These are phyloP conservation scores for Trypanosomatidae sp. DNA, from an alignment of 208 protist genomes.

Conservation along the genomic window DNA sequence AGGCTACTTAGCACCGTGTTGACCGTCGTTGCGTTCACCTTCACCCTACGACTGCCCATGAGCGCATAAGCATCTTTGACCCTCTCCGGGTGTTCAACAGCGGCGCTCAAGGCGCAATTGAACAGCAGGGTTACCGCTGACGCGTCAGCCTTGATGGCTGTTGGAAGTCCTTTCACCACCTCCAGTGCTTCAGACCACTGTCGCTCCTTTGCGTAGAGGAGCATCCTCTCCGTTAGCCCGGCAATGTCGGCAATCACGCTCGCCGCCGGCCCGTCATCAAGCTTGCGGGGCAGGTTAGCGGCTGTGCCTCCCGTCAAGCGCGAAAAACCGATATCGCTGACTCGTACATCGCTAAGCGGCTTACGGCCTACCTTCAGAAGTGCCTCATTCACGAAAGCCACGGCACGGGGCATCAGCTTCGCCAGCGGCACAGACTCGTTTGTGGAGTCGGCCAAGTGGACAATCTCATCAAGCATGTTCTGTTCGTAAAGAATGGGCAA, in stretches of 20 bases:
- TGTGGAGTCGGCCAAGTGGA: constrained; percentile 58
- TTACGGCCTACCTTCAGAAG: constrained; percentile 43
- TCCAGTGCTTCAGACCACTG: constrained; percentile 73
- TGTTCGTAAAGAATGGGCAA: constrained; percentile 66
- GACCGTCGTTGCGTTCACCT: constrained; percentile 68
- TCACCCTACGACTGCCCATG: constrained; percentile 54
- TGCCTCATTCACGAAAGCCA: constrained; percentile 82
- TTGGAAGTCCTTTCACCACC: constrained; percentile 34
- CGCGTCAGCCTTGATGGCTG: constrained; percentile 27
- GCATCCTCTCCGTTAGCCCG: constrained; percentile 72
- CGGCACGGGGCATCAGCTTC: constrained; percentile 41
- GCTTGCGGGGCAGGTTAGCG: not conserved
- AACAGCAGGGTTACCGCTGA: constrained; percentile 82
- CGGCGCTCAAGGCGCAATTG: constrained; percentile 84
- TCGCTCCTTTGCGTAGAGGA: constrained; percentile 74
- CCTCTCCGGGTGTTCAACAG: constrained; percentile 61
- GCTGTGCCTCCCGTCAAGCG: not conserved
- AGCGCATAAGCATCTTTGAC: constrained; percentile 38
- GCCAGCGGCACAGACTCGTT: constrained; percentile 33
- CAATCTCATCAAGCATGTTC: constrained; percentile 64
- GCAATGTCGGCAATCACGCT: constrained; percentile 29
- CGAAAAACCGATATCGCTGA: constrained; percentile 40
- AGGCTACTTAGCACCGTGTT: constrained; percentile 83
- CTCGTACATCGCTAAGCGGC: constrained; percentile 43
- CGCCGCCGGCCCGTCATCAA: not conserved